Evolutionary conservation across 441 rosid genomes (phyloP).

Genomic region (Eutrema salsugineum): DNA sequence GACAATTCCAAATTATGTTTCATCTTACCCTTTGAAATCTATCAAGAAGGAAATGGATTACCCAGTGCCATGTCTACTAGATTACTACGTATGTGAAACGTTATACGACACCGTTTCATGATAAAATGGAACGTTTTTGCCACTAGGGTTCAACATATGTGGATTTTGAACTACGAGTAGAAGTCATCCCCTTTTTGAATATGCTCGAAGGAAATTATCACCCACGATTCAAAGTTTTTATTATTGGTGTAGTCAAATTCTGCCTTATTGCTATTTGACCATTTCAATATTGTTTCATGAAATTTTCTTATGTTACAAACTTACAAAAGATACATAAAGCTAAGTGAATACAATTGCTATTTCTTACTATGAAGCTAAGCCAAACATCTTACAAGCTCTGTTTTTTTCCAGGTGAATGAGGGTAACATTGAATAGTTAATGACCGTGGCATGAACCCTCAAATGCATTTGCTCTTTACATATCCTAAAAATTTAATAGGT

Average conservation of each 20-base stretch:
- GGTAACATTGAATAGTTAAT: background rate
- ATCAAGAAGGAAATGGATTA: no score
- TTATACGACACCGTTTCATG: no score
- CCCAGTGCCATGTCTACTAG: no score
- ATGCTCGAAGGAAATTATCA: no score
- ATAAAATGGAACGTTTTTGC: no score
- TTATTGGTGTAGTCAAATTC: background rate
- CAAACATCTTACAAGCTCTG: slow-evolving; percentile 6
- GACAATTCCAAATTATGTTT: no score
- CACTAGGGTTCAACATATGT: no score
- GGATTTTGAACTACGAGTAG: no score
- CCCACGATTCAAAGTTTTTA: no score
- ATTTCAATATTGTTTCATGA: background rate
- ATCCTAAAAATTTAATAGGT: slow-evolving; percentile 52
- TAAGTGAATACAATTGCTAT: background rate
- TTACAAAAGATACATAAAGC: background rate
- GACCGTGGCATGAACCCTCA: background rate
- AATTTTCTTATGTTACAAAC: background rate
- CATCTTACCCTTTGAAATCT: no score
- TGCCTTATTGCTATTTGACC: background rate
- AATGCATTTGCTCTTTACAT: background rate
- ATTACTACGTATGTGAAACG: no score
- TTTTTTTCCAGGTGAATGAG: background rate
- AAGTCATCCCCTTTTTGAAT: no score
- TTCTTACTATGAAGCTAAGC: background rate